Base-by-base conservation (phyloP, 2,329 filamentous ascomycete genomes). In the Sclerotinia minor region DNA sequence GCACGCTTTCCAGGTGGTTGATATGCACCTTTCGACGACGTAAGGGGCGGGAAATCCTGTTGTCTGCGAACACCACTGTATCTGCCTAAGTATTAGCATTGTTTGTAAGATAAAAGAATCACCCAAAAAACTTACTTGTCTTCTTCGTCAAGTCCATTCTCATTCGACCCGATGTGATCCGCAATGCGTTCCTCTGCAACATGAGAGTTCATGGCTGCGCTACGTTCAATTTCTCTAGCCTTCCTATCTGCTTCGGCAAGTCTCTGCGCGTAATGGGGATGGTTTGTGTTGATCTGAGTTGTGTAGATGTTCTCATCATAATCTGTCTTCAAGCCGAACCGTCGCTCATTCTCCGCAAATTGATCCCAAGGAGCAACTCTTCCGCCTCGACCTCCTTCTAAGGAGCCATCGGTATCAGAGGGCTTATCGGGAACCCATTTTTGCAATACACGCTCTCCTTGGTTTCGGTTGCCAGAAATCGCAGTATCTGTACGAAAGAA, bases 221-320 rank as follows among this genome's bases (percentile, higher is more conserved):
- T 91, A 57, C 85, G 83, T 79, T 97, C 92, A 73, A 99, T 99
- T 78, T 98, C 94, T 69, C 91, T 88, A 29, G 93, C 95, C 76
- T 94, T 91, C 72, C 85, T 89, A 29, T 94, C 92, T 2, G 94
- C 95, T 47, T 89, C 86, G 4, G 91, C 92, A 74, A 91, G 84
- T 71, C 89, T 87, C 78, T 92, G 87, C 71, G 87, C 89, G 79
- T 96, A 97, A 65, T 90, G 84, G 1, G 95, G 94, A 74, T 96
- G 89, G 71, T 80, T 91, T 75, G 89, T 92, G 79, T 99, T 88
- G 76, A 99, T 96, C 52, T 87, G 81, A 13, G 95, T 99, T 1
- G 95, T 99, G 80, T 99, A 99, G 54, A 95, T 87, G 73, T 92
- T 93, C 79, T 98, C 95, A 76, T 98, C 89, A 77, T 98, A 99